phyloP scores from a whole-genome alignment of 495 filamentous ascomycete genomes.

The Lasiosphaeria miniovina region DNA sequence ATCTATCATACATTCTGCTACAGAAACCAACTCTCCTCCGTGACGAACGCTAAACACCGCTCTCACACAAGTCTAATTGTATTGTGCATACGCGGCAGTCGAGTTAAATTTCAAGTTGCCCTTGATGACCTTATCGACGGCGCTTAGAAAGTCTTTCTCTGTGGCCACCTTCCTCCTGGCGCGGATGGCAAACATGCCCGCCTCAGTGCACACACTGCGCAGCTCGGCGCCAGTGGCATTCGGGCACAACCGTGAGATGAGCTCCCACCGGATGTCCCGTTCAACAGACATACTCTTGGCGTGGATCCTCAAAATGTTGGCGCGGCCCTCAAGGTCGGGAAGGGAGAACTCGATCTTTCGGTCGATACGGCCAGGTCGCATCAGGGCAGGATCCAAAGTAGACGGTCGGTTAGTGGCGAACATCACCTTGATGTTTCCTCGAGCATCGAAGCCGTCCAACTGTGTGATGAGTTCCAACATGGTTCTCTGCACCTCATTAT shows the following conservation, averaged over 20 bases:
- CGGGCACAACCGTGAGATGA: slow-evolving; percentile 93
- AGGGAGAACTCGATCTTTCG: slow-evolving; percentile 98
- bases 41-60: not conserved
- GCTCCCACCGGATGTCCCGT: slow-evolving; percentile 96
- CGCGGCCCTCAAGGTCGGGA: slow-evolving; percentile 92
- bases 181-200: slow-evolving; percentile 97
- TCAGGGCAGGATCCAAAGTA: slow-evolving; percentile 91
- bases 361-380: slow-evolving; percentile 97
- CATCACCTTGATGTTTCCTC: slow-evolving; percentile 99
- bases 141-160: slow-evolving; percentile 97
- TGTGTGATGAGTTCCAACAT: slow-evolving; percentile 99
- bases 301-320: slow-evolving; percentile 96
- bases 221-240: slow-evolving; percentile 96
- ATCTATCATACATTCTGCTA: slow-evolving; percentile 19
- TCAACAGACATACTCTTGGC: slow-evolving; percentile 99
- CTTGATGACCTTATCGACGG: slow-evolving; percentile 99
- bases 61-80: slow-evolving; percentile 64
- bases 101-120: slow-evolving; percentile 99
- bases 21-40: slow-evolving; percentile 22
- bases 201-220: slow-evolving; percentile 95
- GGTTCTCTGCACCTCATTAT: slow-evolving; percentile 98
- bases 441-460: slow-evolving; percentile 92
- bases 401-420: slow-evolving; percentile 97
- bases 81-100: slow-evolving; percentile 97
- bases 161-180: slow-evolving; percentile 96